Conservation (phyloP, 495 filamentous ascomycete species). For the Trichoderma orchidacearum region DNA sequence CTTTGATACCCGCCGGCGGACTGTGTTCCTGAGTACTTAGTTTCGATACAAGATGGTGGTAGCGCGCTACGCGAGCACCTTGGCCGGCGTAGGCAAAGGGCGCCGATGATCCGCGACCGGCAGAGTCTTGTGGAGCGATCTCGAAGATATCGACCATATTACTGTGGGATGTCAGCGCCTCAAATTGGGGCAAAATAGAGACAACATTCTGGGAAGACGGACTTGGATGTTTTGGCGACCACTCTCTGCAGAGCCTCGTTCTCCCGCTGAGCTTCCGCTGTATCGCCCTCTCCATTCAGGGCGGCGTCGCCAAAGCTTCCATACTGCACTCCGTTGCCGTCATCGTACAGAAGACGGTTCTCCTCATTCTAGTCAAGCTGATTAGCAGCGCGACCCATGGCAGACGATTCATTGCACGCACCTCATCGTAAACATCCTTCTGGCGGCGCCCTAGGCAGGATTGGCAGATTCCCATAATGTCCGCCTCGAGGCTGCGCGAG, state of each 20-base stretch:
- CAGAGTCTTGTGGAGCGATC: conserved; percentile 32
- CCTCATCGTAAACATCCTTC: conserved; percentile 28
- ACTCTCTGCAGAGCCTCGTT: conserved; percentile 42
- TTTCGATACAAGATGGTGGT: conserved; percentile 39
- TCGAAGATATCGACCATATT: conserved; percentile 48
- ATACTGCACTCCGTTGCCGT: conserved; percentile 36
- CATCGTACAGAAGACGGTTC: conserved; percentile 38
- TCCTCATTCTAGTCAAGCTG: conserved; percentile 29
- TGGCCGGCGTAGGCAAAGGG: conserved; percentile 25
- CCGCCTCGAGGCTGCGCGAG: background rate
- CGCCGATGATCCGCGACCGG: conserved; percentile 10
- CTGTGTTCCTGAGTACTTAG: conserved; percentile 24
- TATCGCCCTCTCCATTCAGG: conserved; percentile 35
- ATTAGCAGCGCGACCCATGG: background rate
- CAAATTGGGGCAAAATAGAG: conserved; percentile 1
- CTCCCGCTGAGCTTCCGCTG: conserved; percentile 42
- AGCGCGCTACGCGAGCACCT: conserved; percentile 31
- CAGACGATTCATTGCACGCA: conserved; percentile 6
- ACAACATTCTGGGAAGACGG: conserved; percentile 10
- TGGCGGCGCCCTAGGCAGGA: conserved; percentile 29
- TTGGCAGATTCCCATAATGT: conserved; percentile 30
- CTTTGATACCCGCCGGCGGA: conserved; percentile 10
- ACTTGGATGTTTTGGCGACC: conserved; percentile 42
- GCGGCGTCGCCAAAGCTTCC: conserved; percentile 39
- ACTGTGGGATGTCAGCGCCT: conserved; percentile 14